phyloP scores from a whole-genome alignment of 2,329 filamentous ascomycete species.

The Fusarium bulbicola region DNA sequence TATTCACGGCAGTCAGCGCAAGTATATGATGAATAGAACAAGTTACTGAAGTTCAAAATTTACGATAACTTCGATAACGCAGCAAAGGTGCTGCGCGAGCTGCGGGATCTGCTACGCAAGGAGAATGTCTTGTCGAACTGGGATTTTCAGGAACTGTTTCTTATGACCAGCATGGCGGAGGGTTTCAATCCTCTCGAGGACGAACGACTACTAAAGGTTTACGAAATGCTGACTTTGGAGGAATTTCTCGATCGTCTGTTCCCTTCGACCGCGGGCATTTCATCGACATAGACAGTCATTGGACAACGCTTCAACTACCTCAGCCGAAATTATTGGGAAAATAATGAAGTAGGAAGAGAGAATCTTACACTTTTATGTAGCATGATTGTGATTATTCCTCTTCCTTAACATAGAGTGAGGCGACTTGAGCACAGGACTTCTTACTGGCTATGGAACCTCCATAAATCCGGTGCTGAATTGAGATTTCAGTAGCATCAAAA shows the following conservation, averaged over 20 bases:
- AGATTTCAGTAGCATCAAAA: neutral
- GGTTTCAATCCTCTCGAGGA: neutral
- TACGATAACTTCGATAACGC: neutral
- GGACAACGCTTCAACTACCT: rapidly evolving
- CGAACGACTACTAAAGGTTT: neutral
- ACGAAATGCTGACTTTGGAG: rapidly evolving
- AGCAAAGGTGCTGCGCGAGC: neutral
- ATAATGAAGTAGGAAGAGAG: rapidly evolving
- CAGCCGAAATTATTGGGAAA: rapidly evolving
- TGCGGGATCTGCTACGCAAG: neutral
- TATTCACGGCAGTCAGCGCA: neutral
- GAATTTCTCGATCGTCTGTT: neutral
- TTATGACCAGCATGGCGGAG: neutral
- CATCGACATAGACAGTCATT: neutral
- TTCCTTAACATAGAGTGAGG: too few relatives aligned
- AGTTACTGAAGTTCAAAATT: neutral
- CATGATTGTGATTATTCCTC: too few relatives aligned
- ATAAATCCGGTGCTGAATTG: rapidly evolving
- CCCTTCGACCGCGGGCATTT: rapidly evolving
- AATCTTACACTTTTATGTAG: rapidly evolving
- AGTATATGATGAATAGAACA: rapidly evolving
- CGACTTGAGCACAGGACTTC: rapidly evolving
- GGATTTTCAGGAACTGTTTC: neutral
- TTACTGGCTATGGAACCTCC: rapidly evolving
- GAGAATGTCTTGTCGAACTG: neutral